Evolutionary conservation across 2,329 filamentous ascomycete genomes (phyloP), one percentile per base, ranked within the genome.

Genomic region (Didymella segeticola): DNA sequence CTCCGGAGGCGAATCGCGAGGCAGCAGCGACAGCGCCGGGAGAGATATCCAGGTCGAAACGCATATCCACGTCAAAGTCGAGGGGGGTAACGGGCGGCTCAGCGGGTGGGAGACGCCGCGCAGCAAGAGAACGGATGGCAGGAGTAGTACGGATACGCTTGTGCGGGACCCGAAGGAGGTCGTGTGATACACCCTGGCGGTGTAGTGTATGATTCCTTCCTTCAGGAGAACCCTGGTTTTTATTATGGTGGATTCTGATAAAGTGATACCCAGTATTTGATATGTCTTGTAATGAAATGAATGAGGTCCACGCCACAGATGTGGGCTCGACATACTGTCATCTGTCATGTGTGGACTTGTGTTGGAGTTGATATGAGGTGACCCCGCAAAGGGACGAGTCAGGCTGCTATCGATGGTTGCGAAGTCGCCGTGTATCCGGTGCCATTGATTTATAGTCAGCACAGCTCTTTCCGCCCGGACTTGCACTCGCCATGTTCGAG

Each of bases 21-120:
- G 56, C 27, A 47, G 49, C 12, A 56, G 43, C 30, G 47, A 51
- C 26, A 29, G 20, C 1, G 46, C 53, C 1, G 47, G 25, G 4
- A 47, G 54, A 22, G 66, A 69, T 14, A 69, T 69, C 1, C 66
- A 66, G 12, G 66, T 69, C 8, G 51, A 63, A 14, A 68, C 63
- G 10, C 62, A 67, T 30, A 64, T 69, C 5, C 56, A 59, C 7
- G 53, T 68, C 10, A 43, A 57, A 5, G 60, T 67, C 4, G 66
- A 69, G 29, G 50, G 51, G 8, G 50, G 41, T 6, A 48, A 46
- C 15, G 56, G 48, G 12, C 25, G 30, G 15, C 10, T 34, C 11
- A 60, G 47, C 17, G 60, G 52, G 11, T 62, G 61, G 60, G 52
- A 38, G 42, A 57, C 57, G 30, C 48, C 34, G 19, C 3, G 34